Evolutionary conservation across 2,329 filamentous ascomycete species (phyloP).

Genomic region (Arthrocladium fulminans): DNA sequence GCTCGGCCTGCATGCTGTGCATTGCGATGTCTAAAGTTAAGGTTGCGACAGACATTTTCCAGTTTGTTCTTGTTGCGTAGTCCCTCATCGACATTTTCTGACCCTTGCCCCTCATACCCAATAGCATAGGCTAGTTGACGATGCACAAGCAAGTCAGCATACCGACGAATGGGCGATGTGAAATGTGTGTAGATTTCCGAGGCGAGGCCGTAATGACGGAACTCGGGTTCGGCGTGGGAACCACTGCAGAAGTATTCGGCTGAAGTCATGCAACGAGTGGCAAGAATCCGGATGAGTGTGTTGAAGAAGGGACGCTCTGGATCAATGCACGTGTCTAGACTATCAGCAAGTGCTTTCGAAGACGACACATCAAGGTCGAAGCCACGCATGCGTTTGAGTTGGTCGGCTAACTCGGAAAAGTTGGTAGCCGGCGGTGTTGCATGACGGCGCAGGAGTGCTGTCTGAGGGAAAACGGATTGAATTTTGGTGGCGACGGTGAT

Average conservation of each 20-base stretch:
- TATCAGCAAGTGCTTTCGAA: slow-evolving; percentile 87
- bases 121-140: slow-evolving; percentile 92
- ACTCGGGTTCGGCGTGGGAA: slow-evolving; percentile 85
- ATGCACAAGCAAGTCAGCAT: slow-evolving; percentile 92
- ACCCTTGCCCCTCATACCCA: slow-evolving; percentile 57
- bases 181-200: slow-evolving; percentile 98
- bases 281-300: slow-evolving; percentile 92
- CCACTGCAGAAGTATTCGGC: slow-evolving; percentile 97
- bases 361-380: slow-evolving; percentile 75
- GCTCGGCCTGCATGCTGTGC: slow-evolving; percentile 91
- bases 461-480: slow-evolving; percentile 87
- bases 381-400: slow-evolving; percentile 77
- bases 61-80: slow-evolving; percentile 75
- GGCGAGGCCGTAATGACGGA: slow-evolving; percentile 92
- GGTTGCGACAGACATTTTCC: slow-evolving; percentile 93
- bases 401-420: slow-evolving; percentile 86
- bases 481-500: slow-evolving; percentile 86
- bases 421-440: slow-evolving; percentile 87
- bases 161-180: slow-evolving; percentile 91
- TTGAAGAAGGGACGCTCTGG: slow-evolving; percentile 88
- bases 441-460: slow-evolving; percentile 85
- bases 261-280: slow-evolving; percentile 97
- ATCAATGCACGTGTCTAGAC: slow-evolving; percentile 76
- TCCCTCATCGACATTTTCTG: slow-evolving; percentile 64
- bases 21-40: slow-evolving; percentile 94